Percentiles rank a stretch among this genome's conserved stretches.
phyloP scores from a whole-genome alignment of 768 basidiomycete genomes.

The Rhizopogon sp. region DNA sequence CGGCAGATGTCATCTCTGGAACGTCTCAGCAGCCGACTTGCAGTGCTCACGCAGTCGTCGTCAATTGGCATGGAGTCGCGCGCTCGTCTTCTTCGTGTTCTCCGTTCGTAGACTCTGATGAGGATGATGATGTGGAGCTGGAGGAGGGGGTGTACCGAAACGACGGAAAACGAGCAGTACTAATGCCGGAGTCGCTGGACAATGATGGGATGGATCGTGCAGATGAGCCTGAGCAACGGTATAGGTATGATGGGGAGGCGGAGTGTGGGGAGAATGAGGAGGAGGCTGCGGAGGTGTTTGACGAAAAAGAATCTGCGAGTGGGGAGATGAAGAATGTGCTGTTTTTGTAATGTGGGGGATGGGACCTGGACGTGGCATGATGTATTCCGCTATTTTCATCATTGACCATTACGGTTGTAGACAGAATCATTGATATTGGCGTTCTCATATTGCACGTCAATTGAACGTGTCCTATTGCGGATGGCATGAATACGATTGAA shows the following conservation, averaged over 20 bases:
- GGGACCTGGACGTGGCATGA: background rate
- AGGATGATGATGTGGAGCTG: constrained; percentile 35
- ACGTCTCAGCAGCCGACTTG: constrained; percentile 55
- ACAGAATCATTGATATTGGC: background rate
- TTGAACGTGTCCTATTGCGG: background rate
- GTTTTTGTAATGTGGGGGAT: constrained; percentile 40
- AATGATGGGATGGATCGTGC: constrained; percentile 49
- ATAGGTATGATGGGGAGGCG: constrained; percentile 27
- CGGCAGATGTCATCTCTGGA: constrained; percentile 78
- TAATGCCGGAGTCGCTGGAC: constrained; percentile 81
- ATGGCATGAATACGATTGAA: too few species aligned
- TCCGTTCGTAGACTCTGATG: constrained; percentile 47
- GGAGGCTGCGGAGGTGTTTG: constrained; percentile 66
- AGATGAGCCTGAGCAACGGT: constrained; percentile 21
- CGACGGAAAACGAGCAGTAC: constrained; percentile 51
- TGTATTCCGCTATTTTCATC: background rate
- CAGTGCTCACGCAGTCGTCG: constrained; percentile 41
- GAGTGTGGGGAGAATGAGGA: constrained; percentile 44
- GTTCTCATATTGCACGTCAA: background rate
- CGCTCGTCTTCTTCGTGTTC: constrained; percentile 42
- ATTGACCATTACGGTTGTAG: background rate
- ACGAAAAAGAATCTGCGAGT: constrained; percentile 52
- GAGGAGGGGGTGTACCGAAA: constrained; percentile 36
- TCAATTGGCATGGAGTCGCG: constrained; percentile 46
- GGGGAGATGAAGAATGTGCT: constrained; percentile 82